These are phyloP conservation scores for Blastomyces emzantsi DNA, from an alignment of 2,329 filamentous ascomycete genomes.

Conservation along the genomic window DNA sequence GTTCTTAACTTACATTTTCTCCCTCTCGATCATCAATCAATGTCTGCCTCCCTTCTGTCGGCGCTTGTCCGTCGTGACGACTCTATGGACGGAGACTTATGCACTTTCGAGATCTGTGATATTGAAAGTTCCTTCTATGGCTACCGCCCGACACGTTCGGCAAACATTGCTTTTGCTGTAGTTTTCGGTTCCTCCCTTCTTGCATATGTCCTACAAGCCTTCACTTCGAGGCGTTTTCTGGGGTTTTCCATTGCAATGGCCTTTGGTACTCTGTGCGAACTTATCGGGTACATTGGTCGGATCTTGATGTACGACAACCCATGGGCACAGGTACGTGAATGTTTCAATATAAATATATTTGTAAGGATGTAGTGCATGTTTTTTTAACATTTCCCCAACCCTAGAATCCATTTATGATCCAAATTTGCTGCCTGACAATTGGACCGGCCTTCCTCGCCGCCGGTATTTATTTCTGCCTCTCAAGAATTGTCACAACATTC, in stretches of 20 bases:
- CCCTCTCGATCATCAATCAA: slow-evolving; percentile 3
- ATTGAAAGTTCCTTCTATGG: slow-evolving; percentile 12
- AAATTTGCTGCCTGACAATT: slow-evolving; percentile 49
- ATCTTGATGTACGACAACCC: slow-evolving; percentile 47
- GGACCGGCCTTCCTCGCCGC: slow-evolving; percentile 57
- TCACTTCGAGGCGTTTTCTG: slow-evolving; percentile 11
- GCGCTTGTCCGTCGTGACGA: slow-evolving; percentile 6
- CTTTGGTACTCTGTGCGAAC: slow-evolving; percentile 47
- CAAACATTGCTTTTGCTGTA: slow-evolving; percentile 12
- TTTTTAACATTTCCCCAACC: slow-evolving; percentile 20
- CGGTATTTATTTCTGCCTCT: slow-evolving; percentile 54
- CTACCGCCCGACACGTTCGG: slow-evolving; percentile 14
- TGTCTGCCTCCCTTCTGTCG: slow-evolving; percentile 2
- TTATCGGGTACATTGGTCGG: slow-evolving; percentile 52
- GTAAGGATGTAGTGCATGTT: neutral
- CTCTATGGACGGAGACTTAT: neutral
- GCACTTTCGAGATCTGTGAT: slow-evolving; percentile 16
- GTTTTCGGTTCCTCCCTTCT: slow-evolving; percentile 13
- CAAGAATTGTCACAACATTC: slow-evolving; percentile 31
- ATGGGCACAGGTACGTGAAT: slow-evolving; percentile 20
- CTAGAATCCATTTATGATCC: slow-evolving; percentile 25
- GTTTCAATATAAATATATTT: slow-evolving; percentile 1
- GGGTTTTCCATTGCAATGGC: slow-evolving; percentile 39
- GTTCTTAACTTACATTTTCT: neutral
- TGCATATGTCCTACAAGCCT: slow-evolving; percentile 10